phyloP scores from a whole-genome alignment of 2,329 filamentous ascomycete species.

The Botryosphaeria agaves region DNA sequence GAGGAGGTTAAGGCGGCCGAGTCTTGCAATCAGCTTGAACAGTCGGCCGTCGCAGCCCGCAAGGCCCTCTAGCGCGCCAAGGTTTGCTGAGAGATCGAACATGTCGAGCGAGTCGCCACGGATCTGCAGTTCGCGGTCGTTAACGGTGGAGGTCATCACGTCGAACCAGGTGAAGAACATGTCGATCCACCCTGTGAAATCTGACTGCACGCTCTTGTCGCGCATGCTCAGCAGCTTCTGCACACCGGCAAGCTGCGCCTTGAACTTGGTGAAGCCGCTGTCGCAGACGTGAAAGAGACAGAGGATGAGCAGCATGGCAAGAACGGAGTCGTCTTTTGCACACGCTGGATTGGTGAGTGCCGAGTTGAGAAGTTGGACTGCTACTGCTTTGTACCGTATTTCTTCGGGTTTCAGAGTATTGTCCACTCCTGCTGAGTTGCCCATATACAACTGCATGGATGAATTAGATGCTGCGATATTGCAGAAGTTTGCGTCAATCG shows the following conservation, averaged over 20 bases:
- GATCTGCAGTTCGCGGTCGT: slow-evolving; percentile 77
- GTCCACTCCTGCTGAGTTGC: slow-evolving; percentile 47
- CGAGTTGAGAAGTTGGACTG: slow-evolving; percentile 67
- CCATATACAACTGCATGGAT: slow-evolving; percentile 11
- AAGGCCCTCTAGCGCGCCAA: slow-evolving; percentile 65
- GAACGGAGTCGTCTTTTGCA: slow-evolving; percentile 68
- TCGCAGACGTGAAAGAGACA: slow-evolving; percentile 91
- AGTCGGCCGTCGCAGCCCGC: slow-evolving; percentile 74
- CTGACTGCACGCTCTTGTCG: slow-evolving; percentile 38
- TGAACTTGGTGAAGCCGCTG: slow-evolving; percentile 82
- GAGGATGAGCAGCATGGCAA: slow-evolving; percentile 73
- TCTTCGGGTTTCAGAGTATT: no score
- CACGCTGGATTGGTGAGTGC: slow-evolving; percentile 62
- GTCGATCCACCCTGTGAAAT: slow-evolving; percentile 77
- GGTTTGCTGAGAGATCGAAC: slow-evolving; percentile 44
- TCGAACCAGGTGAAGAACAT: slow-evolving; percentile 91
- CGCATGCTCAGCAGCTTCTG: slow-evolving; percentile 75
- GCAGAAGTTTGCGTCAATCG: slow-evolving; percentile 6
- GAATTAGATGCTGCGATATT: background rate
- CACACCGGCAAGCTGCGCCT: slow-evolving; percentile 82
- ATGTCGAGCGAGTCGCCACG: slow-evolving; percentile 44
- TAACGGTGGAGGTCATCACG: slow-evolving; percentile 79
- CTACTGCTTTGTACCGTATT: slow-evolving; percentile 67
- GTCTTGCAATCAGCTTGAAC: slow-evolving; percentile 70
- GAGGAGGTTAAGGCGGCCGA: slow-evolving; percentile 70